Evolutionary conservation across 768 basidiomycete genomes (phyloP).

Genomic region (Cystoderma amianthinum): DNA sequence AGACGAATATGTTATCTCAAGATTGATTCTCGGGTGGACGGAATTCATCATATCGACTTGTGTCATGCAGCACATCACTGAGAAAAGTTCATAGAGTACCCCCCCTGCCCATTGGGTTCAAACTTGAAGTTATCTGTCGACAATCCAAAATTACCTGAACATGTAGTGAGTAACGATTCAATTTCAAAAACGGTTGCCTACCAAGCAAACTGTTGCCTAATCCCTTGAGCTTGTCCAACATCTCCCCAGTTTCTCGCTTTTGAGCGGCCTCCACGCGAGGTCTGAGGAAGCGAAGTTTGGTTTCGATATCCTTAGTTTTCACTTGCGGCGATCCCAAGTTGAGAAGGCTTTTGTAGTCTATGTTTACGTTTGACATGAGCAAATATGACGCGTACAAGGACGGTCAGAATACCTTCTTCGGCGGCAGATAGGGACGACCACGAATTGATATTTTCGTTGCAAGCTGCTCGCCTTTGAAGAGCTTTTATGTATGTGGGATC

Average conservation of each 20-base stretch:
- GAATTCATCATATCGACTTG: no score
- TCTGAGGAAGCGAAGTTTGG: conserved; percentile 48
- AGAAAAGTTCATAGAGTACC: conserved; percentile 88
- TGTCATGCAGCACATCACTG: no score
- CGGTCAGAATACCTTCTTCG: conserved; percentile 60
- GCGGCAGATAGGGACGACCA: conserved; percentile 83
- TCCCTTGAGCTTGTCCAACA: conserved; percentile 88
- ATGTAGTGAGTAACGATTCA: background rate
- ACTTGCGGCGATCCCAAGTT: conserved; percentile 49
- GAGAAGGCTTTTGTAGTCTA: conserved; percentile 78
- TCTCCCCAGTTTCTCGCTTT: conserved; percentile 84
- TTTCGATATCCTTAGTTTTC: conserved; percentile 38
- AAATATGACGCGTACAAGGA: conserved; percentile 1
- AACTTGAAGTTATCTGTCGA: conserved; percentile 98
- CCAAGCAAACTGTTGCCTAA: conserved; percentile 89
- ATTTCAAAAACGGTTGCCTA: conserved; percentile 17
- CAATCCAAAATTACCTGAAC: conserved; percentile 82
- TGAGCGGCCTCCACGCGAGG: conserved; percentile 70
- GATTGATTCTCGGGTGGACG: no score
- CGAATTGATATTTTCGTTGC: conserved; percentile 72
- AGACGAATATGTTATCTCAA: no score
- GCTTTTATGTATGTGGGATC: conserved; percentile 86
- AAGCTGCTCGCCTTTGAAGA: conserved; percentile 79
- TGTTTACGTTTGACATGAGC: background rate
- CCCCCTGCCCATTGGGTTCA: conserved; percentile 89